phyloP scores from a whole-genome alignment of 768 basidiomycete species.

The Artomyces pyxidatus region DNA sequence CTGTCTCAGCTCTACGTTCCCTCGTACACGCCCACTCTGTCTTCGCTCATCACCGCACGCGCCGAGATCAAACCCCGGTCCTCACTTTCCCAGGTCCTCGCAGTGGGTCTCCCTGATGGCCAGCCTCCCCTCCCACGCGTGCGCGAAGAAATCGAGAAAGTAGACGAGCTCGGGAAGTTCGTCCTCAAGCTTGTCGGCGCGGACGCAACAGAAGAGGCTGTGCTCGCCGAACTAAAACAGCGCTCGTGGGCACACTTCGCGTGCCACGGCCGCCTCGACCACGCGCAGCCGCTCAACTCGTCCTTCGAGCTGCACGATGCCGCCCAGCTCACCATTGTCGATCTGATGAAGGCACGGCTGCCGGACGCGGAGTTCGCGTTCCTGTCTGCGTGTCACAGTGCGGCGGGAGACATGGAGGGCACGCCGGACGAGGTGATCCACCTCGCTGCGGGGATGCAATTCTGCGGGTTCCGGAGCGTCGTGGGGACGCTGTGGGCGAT shows the following conservation, averaged over 20 bases:
- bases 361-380: slow-evolving; percentile 5
- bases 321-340: slow-evolving; percentile 2
- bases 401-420: slow-evolving; percentile 1
- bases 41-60: slow-evolving; percentile 6
- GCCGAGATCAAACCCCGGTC: not conserved
- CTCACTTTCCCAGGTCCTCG: not conserved
- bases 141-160: not conserved
- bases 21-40: slow-evolving; percentile 10
- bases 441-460: slow-evolving; percentile 14
- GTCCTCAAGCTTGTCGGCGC: slow-evolving; percentile 1
- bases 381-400: slow-evolving; percentile 10
- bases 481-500: slow-evolving; percentile 14
- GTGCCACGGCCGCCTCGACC: slow-evolving; percentile 6
- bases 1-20: slow-evolving; percentile 5
- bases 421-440: slow-evolving; percentile 11
- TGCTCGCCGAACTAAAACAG: not conserved
- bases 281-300: slow-evolving; percentile 1
- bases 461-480: slow-evolving; percentile 6
- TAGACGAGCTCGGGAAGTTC: not conserved
- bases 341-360: slow-evolving; percentile 2
- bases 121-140: slow-evolving; percentile 1
- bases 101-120: slow-evolving; percentile 1
- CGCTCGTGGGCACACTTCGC: slow-evolving; percentile 6
- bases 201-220: not conserved
- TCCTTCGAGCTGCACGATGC: not conserved